Base-by-base conservation (phyloP, 805 yeast species). In the Candida patagonica region DNA sequence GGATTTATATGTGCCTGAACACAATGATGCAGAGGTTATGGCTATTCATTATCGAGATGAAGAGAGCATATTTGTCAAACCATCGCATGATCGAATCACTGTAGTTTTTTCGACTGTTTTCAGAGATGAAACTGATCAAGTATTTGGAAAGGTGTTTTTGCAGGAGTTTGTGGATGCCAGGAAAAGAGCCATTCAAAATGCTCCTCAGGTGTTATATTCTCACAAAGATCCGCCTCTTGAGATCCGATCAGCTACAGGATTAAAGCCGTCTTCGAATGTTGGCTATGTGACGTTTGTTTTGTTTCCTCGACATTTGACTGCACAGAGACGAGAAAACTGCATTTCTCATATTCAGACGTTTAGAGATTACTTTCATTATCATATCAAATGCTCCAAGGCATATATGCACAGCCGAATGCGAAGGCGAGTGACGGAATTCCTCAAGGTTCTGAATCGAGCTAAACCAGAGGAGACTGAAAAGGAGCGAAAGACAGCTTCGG, bases 381-480 rank as follows among this genome's bases (percentile, higher is more conserved):
- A 92, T 60, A 92, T 92, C 68, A 92, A 92, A 66, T 89, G 96
- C 62, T 87, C 96, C 45, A 92, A 92, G 70, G 97, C 98, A 26
- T 92, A 84, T 65, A 78, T 92, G 80, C 99, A 92, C 63, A 86
- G 95, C 38, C 80, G 99, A 70, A 92, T 92, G 99, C 78, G 99
- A 63, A 85, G 71, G 64, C 76, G 98, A 55, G 97, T 92, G 19
- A 79, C 82, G 51, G 92, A 94, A 54, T 92, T 88, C 68, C 74
- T 88, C 58, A 92, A 92, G 70, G 89, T 92, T 24, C 76, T 92
- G 65, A 92, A 92, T 67, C 75, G 99, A 57, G 98, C 98, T 23
- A 87, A 88, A 64, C 89, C 96, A 21, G 99, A 92, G 54, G 82
- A 76, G 43, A 81, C 77, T 15, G 92, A 81, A 43, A 81, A 76